A percentile compares a stretch with the other conserved stretches of the same genome.
Conservation (phyloP, 1,139 yeast genomes). For the Saccharomyces hybrid region DNA sequence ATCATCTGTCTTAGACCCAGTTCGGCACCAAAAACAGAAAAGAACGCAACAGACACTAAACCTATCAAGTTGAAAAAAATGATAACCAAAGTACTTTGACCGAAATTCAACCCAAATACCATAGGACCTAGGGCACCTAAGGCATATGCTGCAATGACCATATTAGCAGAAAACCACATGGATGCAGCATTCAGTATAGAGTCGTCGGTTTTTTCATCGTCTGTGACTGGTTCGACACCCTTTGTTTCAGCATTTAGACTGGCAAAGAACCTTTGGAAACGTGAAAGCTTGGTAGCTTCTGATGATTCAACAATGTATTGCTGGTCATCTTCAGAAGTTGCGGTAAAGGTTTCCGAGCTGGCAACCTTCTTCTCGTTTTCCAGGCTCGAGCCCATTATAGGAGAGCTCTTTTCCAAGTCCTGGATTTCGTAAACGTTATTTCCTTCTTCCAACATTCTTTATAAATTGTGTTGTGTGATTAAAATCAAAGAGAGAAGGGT, state of each 20-base stretch:
- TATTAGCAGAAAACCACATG: constrained; percentile 88
- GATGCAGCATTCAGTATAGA: constrained; percentile 65
- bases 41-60: no score
- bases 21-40: no score
- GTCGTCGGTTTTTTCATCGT: constrained; percentile 41
- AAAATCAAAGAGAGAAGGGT: neutral
- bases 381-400: neutral
- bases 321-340: neutral
- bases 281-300: constrained; percentile 16
- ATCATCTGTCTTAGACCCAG: no score
- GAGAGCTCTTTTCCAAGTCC: neutral
- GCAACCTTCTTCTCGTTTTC: neutral
- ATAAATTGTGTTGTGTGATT: neutral
- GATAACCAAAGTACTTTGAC: no score
- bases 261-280: constrained; percentile 9
- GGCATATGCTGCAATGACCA: constrained; percentile 63
- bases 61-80: no score
- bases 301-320: constrained; percentile 8
- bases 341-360: neutral
- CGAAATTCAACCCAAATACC: no score
- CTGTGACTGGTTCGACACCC: constrained; percentile 42
- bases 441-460: neutral
- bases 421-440: neutral
- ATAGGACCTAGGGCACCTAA: no score
- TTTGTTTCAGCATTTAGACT: constrained; percentile 39